phyloP scores from a whole-genome alignment of 1,284 basidiomycete genomes.

The Hortiboletus rubellus region DNA sequence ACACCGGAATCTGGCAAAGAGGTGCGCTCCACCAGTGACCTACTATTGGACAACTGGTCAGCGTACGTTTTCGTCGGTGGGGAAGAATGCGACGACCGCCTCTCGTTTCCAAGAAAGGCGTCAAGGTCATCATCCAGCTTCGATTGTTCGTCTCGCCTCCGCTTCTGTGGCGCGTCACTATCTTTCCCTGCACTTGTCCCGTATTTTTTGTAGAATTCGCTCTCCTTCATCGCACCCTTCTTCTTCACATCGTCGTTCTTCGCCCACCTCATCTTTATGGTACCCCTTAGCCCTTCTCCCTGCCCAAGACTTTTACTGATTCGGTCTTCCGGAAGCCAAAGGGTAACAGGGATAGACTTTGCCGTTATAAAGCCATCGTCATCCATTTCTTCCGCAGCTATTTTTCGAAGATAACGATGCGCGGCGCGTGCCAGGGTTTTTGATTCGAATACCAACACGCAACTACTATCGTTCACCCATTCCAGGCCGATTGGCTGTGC shows the following conservation, averaged over 20 bases:
- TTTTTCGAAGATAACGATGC: slow-evolving; percentile 51
- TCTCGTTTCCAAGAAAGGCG: slow-evolving; percentile 54
- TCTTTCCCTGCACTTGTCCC: slow-evolving; percentile 62
- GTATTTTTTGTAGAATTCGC: slow-evolving; percentile 74
- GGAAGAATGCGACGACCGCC: slow-evolving; percentile 33
- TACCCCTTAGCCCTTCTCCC: slow-evolving; percentile 60
- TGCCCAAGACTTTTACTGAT: slow-evolving; percentile 67
- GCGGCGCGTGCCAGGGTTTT: slow-evolving; percentile 54
- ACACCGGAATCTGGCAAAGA: slow-evolving; percentile 42
- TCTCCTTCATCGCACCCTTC: slow-evolving; percentile 64
- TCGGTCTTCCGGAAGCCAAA: slow-evolving; percentile 78
- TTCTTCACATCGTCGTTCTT: slow-evolving; percentile 67
- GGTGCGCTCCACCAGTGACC: slow-evolving; percentile 57
- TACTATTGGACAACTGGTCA: slow-evolving; percentile 55
- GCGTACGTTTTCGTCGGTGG: slow-evolving; percentile 66
- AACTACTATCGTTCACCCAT: slow-evolving; percentile 79
- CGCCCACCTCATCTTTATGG: slow-evolving; percentile 72
- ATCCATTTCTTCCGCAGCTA: slow-evolving; percentile 50
- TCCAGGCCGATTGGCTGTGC: slow-evolving; percentile 67
- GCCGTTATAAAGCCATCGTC: slow-evolving; percentile 58
- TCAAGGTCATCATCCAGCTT: slow-evolving; percentile 58
- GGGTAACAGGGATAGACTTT: slow-evolving; percentile 62
- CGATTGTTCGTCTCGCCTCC: slow-evolving; percentile 38
- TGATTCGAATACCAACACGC: slow-evolving; percentile 68
- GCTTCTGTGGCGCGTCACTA: slow-evolving; percentile 38